Percentiles rank a stretch among this genome's conserved stretches.
Conservation (phyloP, 768 basidiomycete species). For the Pisolithus microcarpus region DNA sequence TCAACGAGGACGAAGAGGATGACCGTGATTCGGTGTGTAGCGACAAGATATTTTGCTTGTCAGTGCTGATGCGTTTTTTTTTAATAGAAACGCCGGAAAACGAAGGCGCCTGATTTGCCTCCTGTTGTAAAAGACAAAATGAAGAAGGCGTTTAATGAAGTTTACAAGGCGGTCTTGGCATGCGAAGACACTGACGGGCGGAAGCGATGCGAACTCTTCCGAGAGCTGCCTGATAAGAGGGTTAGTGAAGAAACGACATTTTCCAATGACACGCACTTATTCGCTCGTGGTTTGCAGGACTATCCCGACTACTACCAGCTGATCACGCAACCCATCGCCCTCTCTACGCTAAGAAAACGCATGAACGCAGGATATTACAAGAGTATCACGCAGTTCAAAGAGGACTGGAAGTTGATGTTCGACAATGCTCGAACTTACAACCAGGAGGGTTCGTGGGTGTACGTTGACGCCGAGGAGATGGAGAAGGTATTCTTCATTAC, state of each 20-base stretch:
- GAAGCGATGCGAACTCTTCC: slow-evolving; percentile 81
- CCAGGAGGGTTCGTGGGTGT: slow-evolving; percentile 92
- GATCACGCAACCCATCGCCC: slow-evolving; percentile 81
- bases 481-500: slow-evolving; percentile 77
- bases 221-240: slow-evolving; percentile 74
- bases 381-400: slow-evolving; percentile 59
- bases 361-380: slow-evolving; percentile 63
- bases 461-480: slow-evolving; percentile 90
- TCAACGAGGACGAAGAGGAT: slow-evolving; percentile 70
- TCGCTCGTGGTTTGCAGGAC: slow-evolving; percentile 38
- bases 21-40: slow-evolving; percentile 60
- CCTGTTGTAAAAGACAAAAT: slow-evolving; percentile 61
- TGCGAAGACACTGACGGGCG: slow-evolving; percentile 70
- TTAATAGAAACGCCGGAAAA: slow-evolving; percentile 79
- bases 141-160: slow-evolving; percentile 79
- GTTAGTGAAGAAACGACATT: slow-evolving; percentile 34
- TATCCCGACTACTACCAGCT: slow-evolving; percentile 92
- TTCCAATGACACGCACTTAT: slow-evolving; percentile 9
- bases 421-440: slow-evolving; percentile 91
- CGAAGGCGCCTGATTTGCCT: slow-evolving; percentile 51
- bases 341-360: slow-evolving; percentile 80
- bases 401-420: slow-evolving; percentile 89
- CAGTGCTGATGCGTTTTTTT: slow-evolving; percentile 1
- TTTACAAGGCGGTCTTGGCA: slow-evolving; percentile 63
- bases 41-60: neutral